phyloP scores from a whole-genome alignment of 805 yeast genomes.

The Debaryomyces maramus region DNA sequence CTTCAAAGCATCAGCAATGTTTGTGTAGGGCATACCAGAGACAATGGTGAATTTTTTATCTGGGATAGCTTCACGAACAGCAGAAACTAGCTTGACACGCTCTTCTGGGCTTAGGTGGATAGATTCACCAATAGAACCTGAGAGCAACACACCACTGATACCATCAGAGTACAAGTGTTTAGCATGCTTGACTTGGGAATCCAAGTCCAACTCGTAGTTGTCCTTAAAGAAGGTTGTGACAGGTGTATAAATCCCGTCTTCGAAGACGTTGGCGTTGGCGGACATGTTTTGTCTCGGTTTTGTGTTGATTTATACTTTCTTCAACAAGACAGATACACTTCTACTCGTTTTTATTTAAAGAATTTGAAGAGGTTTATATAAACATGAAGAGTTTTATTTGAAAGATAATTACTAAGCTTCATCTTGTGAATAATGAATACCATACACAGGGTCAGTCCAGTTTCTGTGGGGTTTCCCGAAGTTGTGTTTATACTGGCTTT shows the following conservation, averaged over 20 bases:
- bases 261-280: constrained; percentile 3
- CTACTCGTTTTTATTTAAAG: background rate
- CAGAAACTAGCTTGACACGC: constrained; percentile 24
- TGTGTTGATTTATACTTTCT: constrained; percentile 2
- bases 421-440: background rate
- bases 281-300: constrained; percentile 2
- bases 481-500: background rate
- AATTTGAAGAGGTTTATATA: constrained; percentile 2
- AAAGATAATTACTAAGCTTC: background rate
- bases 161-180: constrained; percentile 26
- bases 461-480: constrained; percentile 4
- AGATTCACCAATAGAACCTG: constrained; percentile 44
- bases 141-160: constrained; percentile 32
- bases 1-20: constrained; percentile 24
- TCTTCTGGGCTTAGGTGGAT: constrained; percentile 33
- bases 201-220: constrained; percentile 22
- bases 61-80: constrained; percentile 30
- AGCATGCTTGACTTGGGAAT: constrained; percentile 32
- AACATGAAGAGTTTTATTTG: background rate
- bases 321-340: constrained; percentile 1
- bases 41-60: constrained; percentile 28
- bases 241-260: constrained; percentile 33
- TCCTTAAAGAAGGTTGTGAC: constrained; percentile 29
- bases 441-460: background rate
- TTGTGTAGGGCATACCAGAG: constrained; percentile 32